Base-by-base conservation (phyloP, 2,329 filamentous ascomycete species). In the Paraphoma chrysanthemicola region DNA sequence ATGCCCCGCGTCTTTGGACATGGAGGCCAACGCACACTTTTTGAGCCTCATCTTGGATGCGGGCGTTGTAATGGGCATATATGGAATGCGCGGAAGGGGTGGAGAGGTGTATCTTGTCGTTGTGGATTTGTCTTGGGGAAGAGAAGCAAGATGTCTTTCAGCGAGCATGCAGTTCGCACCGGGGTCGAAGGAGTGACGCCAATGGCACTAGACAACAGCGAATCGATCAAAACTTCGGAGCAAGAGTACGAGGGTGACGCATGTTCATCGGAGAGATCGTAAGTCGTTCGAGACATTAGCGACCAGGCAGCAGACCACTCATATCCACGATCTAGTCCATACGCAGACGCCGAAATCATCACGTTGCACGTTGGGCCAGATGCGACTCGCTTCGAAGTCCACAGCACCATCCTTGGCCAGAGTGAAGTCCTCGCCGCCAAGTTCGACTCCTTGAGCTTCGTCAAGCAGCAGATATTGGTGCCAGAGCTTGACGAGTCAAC, bases 401-500 rank as follows among this genome's bases (percentile, higher is more conserved):
- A 73, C 30, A 62, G 66, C 33, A 54, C 53, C 0, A 44, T 72
- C n/a, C 55, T 74, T 2, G 50, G 56, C 7, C 66, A 69, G 39
- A 69, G 68, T 47, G 48, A 62, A 17, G 64, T 60, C 11, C 59
- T 72, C 1, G 53, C 60, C 7, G 46, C 56, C 12, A 67, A 67
- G 30, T 54, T 59, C 7, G 29, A 53, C 10, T 30, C 47, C 1
- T 42, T 47, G 29, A 56, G 56, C n/a, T 58, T 62, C 48, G 59
- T 48, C 3, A 60, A 66, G 17, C 51, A 63, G 9, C 54, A 63
- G 1, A 53, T 71, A 6, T 45, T 58, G 6, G 56, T 70, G 4
- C 66, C 67, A 5, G 68, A 72, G 4, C 55, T 71, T 12, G 67
- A 71, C 17, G 57, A 66, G 33, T 39, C 55, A 4, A 63, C 65